Base-by-base conservation (phyloP, 2,329 filamentous ascomycete species). In the Elsinoe ampelina region DNA sequence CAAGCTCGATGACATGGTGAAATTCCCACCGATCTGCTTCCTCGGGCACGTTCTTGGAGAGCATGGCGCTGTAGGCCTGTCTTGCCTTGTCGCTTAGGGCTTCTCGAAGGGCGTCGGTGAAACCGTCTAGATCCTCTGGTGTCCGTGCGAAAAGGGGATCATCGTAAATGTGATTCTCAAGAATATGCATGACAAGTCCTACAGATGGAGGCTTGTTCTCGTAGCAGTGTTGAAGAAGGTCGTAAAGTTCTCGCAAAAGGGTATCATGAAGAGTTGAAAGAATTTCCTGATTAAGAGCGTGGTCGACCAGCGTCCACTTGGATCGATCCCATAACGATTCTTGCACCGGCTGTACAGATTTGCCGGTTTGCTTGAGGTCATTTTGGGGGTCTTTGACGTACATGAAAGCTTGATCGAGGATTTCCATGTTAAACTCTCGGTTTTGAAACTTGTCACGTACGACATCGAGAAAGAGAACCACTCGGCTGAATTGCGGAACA, bases 21-120 rank as follows among this genome's bases (percentile, higher is more conserved):
- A 95, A 92, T 63, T 96, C 83, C 91, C 93, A 96, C 51, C 88
- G 80, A 61, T 90, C 83, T 63, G 89, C 85, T 57, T 85, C 81
- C 34, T 86, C 80, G 1, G 91, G 90, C 1, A 98, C 84, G 65
- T 91, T 81, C 60, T 85, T 83, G 58, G 91, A 82, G 50, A 97
- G 80, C 61, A 91, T 84, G 26, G 80, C 81, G 57, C 86, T 81
- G 67, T 98, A 97, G 4, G 86, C 84, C n/a, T 85, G 82, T 15
- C 81, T 81, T 6, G 92, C 91, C 65, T 86, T 86, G 60, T 85
- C 77, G 52, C 81, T 80, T 45, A 97, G 77, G 1, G 85, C 86
- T 51, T 86, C 79, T n/a, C 80, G 77, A 20, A 96, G 79, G 61
- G 87, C 83, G 45, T 81, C 79, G 20, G 83, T 76, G 66, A 91